Evolutionary conservation across 148 eudicot genomes (phyloP), one percentile per base, ranked within the genome.

Genomic region (Fagopyrum homotropicum): DNA sequence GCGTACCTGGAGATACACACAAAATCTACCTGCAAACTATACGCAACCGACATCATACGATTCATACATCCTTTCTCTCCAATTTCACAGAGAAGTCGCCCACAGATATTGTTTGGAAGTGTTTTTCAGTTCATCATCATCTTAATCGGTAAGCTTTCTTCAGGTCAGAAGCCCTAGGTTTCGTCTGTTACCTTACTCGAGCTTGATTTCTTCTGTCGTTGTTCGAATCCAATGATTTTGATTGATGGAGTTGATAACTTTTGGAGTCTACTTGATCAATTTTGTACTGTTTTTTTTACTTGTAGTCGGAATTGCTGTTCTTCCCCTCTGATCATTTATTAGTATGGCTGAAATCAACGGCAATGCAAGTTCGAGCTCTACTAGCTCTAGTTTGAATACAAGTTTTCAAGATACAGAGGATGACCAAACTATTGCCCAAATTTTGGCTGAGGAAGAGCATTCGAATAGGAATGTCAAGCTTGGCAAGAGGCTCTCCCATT

Each of bases 401-500:
- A 87, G 86, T 73, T 77, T 85, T 4, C 85, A 78, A 45, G 95
- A 86, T 66, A 87, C 87, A 6, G 90, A 88, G 73, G 96, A 88
- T 83, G 96, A 88, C 76, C 88, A 83, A 66, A 80, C 83, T 4
- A 87, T 90, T 78, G 92, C 96, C 46, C 77, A 74, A 68, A 84
- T 90, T 7, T 82, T 87, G 57, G 90, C 85, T 5, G 86, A 87
- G 73, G 87, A 88, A 10, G 89, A 80, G 54, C 72, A 74, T 70
- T 43, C 43, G 8, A 78, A 75, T 52, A 57, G 49, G 76, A 80
- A 75, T 76, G 75, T 75, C 51, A 88, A 73, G 80, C 89, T 90
- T 77, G 89, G 86, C 76, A 86, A 78, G 80, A 84, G 83, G 81
- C 92, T 90, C 10, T 85, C 90, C 69, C 96, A 90, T 88, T 82